phyloP scores from a whole-genome alignment of 164 flowering plant genomes.

The Saururus chinensis region DNA sequence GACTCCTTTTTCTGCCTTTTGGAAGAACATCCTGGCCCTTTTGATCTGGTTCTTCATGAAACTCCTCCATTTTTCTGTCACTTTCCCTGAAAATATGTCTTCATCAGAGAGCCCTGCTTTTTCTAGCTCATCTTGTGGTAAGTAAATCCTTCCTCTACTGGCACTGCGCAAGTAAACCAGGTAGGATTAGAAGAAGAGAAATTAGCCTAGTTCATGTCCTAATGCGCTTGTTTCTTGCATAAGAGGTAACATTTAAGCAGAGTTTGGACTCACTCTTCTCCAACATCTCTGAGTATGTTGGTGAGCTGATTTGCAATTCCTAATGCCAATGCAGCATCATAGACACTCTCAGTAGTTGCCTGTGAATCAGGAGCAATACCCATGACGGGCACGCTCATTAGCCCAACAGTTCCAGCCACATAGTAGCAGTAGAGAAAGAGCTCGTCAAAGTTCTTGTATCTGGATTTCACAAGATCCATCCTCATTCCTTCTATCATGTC shows the following conservation, averaged over 20 bases:
- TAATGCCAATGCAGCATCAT: slow-evolving; percentile 70
- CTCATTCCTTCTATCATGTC: slow-evolving; percentile 98
- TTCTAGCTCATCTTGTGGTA: slow-evolving; percentile 79
- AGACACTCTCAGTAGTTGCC: slow-evolving; percentile 66
- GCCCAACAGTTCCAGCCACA: slow-evolving; percentile 89
- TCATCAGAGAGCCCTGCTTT: slow-evolving; percentile 83
- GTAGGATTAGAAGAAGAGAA: background rate
- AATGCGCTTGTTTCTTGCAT: background rate
- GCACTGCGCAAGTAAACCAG: slow-evolving; percentile 32
- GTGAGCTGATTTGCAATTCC: slow-evolving; percentile 88
- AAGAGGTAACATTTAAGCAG: too few relatives aligned
- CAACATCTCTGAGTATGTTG: slow-evolving; percentile 86
- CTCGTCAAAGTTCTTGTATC: slow-evolving; percentile 85
- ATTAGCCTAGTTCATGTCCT: background rate
- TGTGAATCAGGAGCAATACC: slow-evolving; percentile 73
- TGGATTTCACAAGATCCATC: slow-evolving; percentile 71
- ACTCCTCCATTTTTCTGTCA: slow-evolving; percentile 74
- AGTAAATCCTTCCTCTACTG: slow-evolving; percentile 66
- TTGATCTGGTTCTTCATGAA: slow-evolving; percentile 82
- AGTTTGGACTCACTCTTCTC: slow-evolving; percentile 71
- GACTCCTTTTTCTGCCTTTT: slow-evolving; percentile 70
- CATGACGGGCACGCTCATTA: slow-evolving; percentile 94
- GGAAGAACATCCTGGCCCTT: slow-evolving; percentile 80
- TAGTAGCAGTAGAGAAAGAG: slow-evolving; percentile 82
- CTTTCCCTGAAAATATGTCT: slow-evolving; percentile 73